Evolutionary conservation across 441 rosid species (phyloP), one percentile per base, ranked within the genome.

Genomic region (Biscutella laevigata): DNA sequence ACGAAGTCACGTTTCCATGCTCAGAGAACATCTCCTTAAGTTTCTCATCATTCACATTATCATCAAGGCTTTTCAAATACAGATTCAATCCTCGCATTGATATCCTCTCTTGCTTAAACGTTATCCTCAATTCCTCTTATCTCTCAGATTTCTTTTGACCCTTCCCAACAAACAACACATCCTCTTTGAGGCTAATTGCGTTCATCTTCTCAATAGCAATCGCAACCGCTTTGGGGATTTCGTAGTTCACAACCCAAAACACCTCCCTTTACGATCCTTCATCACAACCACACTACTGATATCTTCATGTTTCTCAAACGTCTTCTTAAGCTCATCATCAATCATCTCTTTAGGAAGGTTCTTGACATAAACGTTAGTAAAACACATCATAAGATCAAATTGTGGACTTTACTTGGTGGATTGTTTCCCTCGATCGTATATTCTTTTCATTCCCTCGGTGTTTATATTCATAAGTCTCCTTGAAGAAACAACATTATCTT

Each of bases 361-460:
- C 72, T 83, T 86, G 30, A 86, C 81, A 60, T 70, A 86, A 24
- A 86, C 84, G 64, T 86, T 86, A 68, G 79, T 83, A 66, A 86
- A 83, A 53, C 59, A n/a, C n/a, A n/a, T n/a, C n/a, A n/a, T n/a
- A n/a, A n/a, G n/a, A n/a, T n/a, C n/a, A n/a, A n/a, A n/a, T n/a
- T n/a, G n/a, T n/a, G n/a, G n/a, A n/a, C n/a, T n/a, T n/a, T n/a
- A n/a, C n/a, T n/a, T n/a, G n/a, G n/a, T n/a, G n/a, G n/a, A n/a
- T n/a, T n/a, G n/a, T n/a, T n/a, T n/a, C n/a, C n/a, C n/a, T n/a
- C n/a, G n/a, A n/a, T n/a, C n/a, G n/a, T n/a, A n/a, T n/a, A n/a
- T n/a, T n/a, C n/a, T n/a, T n/a, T n/a, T n/a, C n/a, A n/a, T n/a
- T n/a, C n/a, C n/a, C n/a, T n/a, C n/a, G n/a, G n/a, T n/a, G n/a